A percentile compares a stretch with the other conserved stretches of the same genome.
Conservation (phyloP, 805 yeast genomes). For the Myxozyma vanderwaltii region DNA sequence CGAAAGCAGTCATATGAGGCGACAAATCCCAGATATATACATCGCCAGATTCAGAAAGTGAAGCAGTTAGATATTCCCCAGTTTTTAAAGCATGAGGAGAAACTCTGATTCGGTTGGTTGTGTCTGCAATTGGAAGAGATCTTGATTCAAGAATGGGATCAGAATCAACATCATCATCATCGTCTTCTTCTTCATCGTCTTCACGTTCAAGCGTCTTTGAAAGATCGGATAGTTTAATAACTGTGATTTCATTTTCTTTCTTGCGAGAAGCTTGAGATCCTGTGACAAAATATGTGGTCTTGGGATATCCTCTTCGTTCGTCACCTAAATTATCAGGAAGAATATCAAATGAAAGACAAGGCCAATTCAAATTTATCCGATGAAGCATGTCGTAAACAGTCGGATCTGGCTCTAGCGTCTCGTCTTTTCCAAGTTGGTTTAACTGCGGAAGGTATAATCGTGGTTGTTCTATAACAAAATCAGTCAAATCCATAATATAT, state of each 20-base stretch:
- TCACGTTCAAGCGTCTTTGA: slow-evolving; percentile 85
- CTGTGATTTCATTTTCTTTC: slow-evolving; percentile 84
- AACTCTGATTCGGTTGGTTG: slow-evolving; percentile 86
- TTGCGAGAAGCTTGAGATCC: slow-evolving; percentile 90
- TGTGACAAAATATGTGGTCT: slow-evolving; percentile 78
- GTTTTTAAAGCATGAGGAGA: slow-evolving; percentile 74
- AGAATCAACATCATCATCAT: slow-evolving; percentile 50
- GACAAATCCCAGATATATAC: slow-evolving; percentile 80
- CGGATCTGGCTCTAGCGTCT: slow-evolving; percentile 95
- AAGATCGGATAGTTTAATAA: slow-evolving; percentile 79
- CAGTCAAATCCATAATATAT: slow-evolving; percentile 28
- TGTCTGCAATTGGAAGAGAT: slow-evolving; percentile 70
- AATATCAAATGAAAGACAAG: slow-evolving; percentile 87
- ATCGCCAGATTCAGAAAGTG: slow-evolving; percentile 88
- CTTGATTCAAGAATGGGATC: slow-evolving; percentile 91
- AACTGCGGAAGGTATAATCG: slow-evolving; percentile 80
- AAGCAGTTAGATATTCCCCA: slow-evolving; percentile 83
- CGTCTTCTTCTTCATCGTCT: slow-evolving; percentile 77
- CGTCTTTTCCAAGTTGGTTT: slow-evolving; percentile 91
- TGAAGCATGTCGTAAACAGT: slow-evolving; percentile 95
- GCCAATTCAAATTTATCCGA: slow-evolving; percentile 93
- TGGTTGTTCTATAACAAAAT: slow-evolving; percentile 44
- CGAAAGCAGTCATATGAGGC: slow-evolving; percentile 78
- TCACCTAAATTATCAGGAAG: slow-evolving; percentile 83
- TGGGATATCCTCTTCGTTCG: slow-evolving; percentile 89